Percentiles rank a stretch among this genome's conserved stretches.
These are phyloP conservation scores for Isabelozyma rhagii DNA, from an alignment of 805 yeast species.

Conservation along the genomic window DNA sequence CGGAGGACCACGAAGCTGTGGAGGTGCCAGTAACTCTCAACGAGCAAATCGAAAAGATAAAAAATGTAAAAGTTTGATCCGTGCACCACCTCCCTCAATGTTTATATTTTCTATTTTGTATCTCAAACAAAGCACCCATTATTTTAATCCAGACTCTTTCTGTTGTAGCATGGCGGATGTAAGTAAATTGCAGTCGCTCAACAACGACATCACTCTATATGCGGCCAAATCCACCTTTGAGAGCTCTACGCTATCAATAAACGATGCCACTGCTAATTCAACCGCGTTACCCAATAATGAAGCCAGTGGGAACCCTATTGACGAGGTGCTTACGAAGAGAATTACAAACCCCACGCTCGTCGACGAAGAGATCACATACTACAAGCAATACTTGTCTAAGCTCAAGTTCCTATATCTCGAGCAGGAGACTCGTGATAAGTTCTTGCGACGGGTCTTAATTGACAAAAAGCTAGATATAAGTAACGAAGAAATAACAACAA, in stretches of 20 bases:
- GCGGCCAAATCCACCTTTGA: background rate
- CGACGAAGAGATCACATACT: slow-evolving; percentile 32
- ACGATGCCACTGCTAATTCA: background rate
- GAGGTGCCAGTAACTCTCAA: slow-evolving; percentile 50
- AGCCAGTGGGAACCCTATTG: background rate
- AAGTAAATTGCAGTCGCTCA: background rate
- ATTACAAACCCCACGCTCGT: slow-evolving; percentile 25
- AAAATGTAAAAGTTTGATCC: slow-evolving; percentile 18
- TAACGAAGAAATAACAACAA: slow-evolving; percentile 15
- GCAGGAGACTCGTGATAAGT: slow-evolving; percentile 69
- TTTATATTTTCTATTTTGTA: too few relatives aligned
- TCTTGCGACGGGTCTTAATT: slow-evolving; percentile 50
- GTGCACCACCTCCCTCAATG: background rate
- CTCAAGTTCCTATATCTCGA: slow-evolving; percentile 65
- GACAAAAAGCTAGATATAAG: slow-evolving; percentile 5
- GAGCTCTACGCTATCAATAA: background rate
- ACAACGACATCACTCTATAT: background rate
- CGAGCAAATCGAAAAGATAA: slow-evolving; percentile 38
- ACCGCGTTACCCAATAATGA: background rate
- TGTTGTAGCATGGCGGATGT: background rate
- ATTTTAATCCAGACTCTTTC: background rate
- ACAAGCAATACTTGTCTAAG: slow-evolving; percentile 46
- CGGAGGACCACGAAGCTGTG: slow-evolving; percentile 40
- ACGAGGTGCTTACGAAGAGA: background rate
- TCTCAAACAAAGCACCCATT: too few relatives aligned